Base-by-base conservation (phyloP, 2,329 filamentous ascomycete genomes). In the Fusarium clavum region DNA sequence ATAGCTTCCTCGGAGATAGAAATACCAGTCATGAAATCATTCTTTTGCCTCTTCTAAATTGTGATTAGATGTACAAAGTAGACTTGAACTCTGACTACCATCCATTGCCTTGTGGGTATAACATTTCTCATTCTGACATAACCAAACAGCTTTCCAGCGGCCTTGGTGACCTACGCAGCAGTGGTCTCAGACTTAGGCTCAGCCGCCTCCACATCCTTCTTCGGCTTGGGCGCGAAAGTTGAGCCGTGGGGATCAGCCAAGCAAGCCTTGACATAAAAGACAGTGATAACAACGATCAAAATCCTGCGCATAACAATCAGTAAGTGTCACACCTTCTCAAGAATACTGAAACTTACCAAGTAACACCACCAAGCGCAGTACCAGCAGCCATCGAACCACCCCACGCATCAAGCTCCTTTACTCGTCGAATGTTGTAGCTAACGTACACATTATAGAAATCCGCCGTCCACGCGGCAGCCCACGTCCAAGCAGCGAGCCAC, bases 361-460 rank as follows among this genome's bases (percentile, higher is more conserved):
- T 73, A 18, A 83, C 22, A 12, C 81, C 81, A 6, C 83, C 83
- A 8, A 85, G 57, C 30, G 76, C 82, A 22, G 83, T 81, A 40
- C 74, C 79, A 20, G 77, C 82, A 12, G 77, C 82, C 48, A 83
- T 73, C 8, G 78, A 79, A 24, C 62, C 67, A 7, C 70, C 70
- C 54, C 63, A 74, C 0, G 38, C 48, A 13, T 75, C 70, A 34
- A 81, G 57, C 41, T 67, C 73, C 8, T 38, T 59, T 13, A 22
- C 54, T 13, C 45, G 54, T 29, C 53, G 51, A 44, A 61, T 60
- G 7, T 57, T 62, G 67, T 69, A 77, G 18, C 25, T 34, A 0
- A 73, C 56, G 47, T 74, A 75, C 58, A 67, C 71, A 18, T 63
- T 70, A 44, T 78, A 69, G 29, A 75, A 76, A 24, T 71, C 61